Evolutionary conservation across 768 basidiomycete genomes (phyloP).

Genomic region (Podaxis rugospora): DNA sequence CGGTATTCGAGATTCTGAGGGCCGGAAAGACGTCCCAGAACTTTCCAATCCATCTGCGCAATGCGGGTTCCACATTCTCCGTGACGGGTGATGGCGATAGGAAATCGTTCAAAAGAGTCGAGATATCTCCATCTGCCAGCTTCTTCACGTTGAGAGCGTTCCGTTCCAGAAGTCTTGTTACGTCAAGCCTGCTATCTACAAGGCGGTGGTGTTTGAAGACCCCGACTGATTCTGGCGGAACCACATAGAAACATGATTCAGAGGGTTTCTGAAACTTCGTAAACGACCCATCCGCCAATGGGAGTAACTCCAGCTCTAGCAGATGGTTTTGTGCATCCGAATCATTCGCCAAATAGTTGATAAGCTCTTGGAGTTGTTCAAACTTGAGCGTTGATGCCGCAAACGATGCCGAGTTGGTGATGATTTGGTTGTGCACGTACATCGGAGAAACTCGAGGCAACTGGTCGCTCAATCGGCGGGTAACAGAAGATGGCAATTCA

Average conservation of each 20-base stretch:
- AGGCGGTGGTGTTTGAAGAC: slow-evolving; percentile 19
- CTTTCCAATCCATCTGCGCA: slow-evolving; percentile 20
- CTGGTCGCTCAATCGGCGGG: background rate
- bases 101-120: background rate
- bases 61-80: background rate
- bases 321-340: slow-evolving; percentile 14
- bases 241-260: slow-evolving; percentile 23
- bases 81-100: background rate
- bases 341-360: slow-evolving; percentile 21
- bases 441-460: background rate
- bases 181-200: background rate
- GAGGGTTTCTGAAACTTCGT: slow-evolving; percentile 19
- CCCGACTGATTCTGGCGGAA: slow-evolving; percentile 10
- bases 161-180: background rate
- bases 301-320: slow-evolving; percentile 29
- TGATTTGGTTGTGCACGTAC: slow-evolving; percentile 8
- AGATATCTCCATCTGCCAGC: background rate
- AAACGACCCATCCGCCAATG: slow-evolving; percentile 29
- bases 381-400: slow-evolving; percentile 18
- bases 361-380: slow-evolving; percentile 20
- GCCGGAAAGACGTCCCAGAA: slow-evolving; percentile 27
- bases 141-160: background rate
- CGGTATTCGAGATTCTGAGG: slow-evolving; percentile 10
- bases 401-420: background rate
- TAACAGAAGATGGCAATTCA: background rate